These are phyloP conservation scores for Poronia punctata DNA, from an alignment of 495 filamentous ascomycete genomes.

Conservation along the genomic window DNA sequence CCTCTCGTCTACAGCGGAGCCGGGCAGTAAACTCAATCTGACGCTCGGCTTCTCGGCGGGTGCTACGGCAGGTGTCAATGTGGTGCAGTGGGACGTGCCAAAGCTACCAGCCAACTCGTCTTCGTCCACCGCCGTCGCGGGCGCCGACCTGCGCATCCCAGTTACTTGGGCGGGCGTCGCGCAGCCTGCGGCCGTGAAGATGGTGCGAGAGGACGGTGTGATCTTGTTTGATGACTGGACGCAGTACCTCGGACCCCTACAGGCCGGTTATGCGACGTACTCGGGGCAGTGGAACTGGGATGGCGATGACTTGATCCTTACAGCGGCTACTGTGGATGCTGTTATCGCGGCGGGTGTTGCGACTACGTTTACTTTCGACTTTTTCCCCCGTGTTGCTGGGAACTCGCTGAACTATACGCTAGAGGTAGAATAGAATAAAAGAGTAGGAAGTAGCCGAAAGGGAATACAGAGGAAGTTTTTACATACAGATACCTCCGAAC, in stretches of 20 bases:
- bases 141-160: slow-evolving; percentile 43
- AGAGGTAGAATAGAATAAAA: slow-evolving; percentile 30
- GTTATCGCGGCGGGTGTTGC: slow-evolving; percentile 40
- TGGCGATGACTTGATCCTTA: slow-evolving; percentile 35
- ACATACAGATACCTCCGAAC: too few relatives aligned
- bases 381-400: slow-evolving; percentile 38
- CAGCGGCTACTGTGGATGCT: slow-evolving; percentile 33
- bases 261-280: slow-evolving; percentile 43
- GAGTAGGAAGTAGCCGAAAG: too few relatives aligned
- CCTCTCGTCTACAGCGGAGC: slow-evolving; percentile 27
- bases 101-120: slow-evolving; percentile 33
- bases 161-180: slow-evolving; percentile 45
- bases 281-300: slow-evolving; percentile 48
- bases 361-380: slow-evolving; percentile 47
- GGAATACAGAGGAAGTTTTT: too few relatives aligned
- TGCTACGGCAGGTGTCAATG: slow-evolving; percentile 34
- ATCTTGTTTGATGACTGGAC: slow-evolving; percentile 55
- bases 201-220: slow-evolving; percentile 39
- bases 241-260: slow-evolving; percentile 45
- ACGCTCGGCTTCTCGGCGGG: slow-evolving; percentile 48
- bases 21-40: slow-evolving; percentile 43
- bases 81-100: slow-evolving; percentile 47
- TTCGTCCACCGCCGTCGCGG: slow-evolving; percentile 31
- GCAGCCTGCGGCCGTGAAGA: slow-evolving; percentile 46
- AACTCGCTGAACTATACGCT: slow-evolving; percentile 44